phyloP scores from a whole-genome alignment of 2,329 filamentous ascomycete species.

The Daldinia sp. region DNA sequence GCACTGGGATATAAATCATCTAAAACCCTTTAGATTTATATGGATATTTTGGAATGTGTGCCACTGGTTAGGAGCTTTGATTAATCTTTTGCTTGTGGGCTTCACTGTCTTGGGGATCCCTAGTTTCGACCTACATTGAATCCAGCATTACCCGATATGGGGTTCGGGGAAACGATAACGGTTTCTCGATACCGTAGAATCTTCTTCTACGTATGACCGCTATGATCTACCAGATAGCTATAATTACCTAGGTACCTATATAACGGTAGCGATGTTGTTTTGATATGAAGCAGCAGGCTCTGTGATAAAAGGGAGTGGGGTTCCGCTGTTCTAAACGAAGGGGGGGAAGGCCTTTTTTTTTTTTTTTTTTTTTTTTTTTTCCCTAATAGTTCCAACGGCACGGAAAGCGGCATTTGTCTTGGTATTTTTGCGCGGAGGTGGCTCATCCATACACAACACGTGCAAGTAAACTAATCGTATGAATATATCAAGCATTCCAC shows the following conservation, averaged over 20 bases:
- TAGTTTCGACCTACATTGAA: not conserved
- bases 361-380: no score
- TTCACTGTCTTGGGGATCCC: not conserved
- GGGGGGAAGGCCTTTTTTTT: not conserved
- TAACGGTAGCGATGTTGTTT: slow-evolving; percentile 10
- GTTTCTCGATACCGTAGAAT: not conserved
- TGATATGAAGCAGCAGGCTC: slow-evolving; percentile 3
- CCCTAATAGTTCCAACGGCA: not conserved
- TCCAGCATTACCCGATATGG: not conserved
- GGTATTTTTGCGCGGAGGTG: not conserved
- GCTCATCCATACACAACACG: not conserved
- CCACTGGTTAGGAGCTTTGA: not conserved
- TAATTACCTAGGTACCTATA: not conserved
- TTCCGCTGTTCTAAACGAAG: not conserved
- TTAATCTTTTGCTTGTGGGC: not conserved
- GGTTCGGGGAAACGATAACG: slow-evolving; percentile 3
- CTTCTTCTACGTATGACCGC: not conserved
- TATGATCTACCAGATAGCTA: slow-evolving; percentile 20
- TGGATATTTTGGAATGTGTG: not conserved
- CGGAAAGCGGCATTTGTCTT: not conserved
- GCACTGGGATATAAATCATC: not conserved
- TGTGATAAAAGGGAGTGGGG: not conserved
- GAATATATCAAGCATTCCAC: not conserved
- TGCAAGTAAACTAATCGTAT: not conserved
- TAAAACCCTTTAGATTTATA: not conserved